Evolutionary conservation across 139 green algal genomes (phyloP), one percentile per base, ranked within the genome.

Genomic region (Bryopsis sp.): DNA sequence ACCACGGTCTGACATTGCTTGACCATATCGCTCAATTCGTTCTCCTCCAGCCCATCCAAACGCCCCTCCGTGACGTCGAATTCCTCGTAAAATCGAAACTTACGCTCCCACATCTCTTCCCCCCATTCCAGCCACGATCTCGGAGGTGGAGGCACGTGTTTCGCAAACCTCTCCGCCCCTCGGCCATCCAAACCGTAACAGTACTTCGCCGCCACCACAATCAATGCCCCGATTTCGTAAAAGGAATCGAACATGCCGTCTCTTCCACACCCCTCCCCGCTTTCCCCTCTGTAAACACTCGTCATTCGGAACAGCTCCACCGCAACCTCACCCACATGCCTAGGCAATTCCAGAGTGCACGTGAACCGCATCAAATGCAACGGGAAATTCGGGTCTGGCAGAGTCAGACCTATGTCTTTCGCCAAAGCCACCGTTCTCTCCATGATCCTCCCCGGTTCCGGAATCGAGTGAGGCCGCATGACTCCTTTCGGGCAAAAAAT

Each of bases 181-280:
- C 58, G 31, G n/a, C n/a, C n/a, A n/a, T 65, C 58, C 58, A 65
- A 39, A 47, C 58, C 58, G n/a, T 65, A 65, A 6, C 4, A 47
- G 7, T 47, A 22, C 29, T 65, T 65, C 58, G 43, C 26, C 8
- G 58, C 58, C 26, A 26, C 58, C 11, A 65, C 15, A 65, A 65
- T 65, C 58, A 65, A 39, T 31, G 19, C 28, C 22, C 4, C 6
- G 58, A 26, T 5, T 47, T 39, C 31, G 28, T 65, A 7, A 24
- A 5, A 35, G 58, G 58, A 65, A 46, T 15, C 29, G 8, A 6
- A 24, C 6, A 11, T 35, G 29, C 4, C 26, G 22, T 65, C 58
- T 65, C 58, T 39, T 65, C 58, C 58, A 39, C 32, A 65, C 26
- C 31, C 58, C 31, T 26, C 43, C 58, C 58, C 39, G 58, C 43